Conservation (phyloP, 441 rosid genomes). For the Gossypium armourianum region DNA sequence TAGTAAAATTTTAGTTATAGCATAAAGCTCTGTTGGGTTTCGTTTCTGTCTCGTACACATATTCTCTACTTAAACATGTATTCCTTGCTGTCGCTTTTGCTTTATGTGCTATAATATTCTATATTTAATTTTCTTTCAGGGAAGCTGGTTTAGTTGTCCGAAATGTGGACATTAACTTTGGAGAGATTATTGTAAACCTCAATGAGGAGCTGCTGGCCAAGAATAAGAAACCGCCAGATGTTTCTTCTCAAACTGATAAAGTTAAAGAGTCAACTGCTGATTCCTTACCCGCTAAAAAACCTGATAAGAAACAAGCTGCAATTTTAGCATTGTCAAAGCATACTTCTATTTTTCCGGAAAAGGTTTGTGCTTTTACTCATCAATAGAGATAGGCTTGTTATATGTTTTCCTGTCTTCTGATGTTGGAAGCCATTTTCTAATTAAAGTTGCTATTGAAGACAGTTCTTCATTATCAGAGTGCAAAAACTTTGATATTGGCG, state of each 20-base stretch:
- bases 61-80: conserved; percentile 14
- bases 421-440: conserved; percentile 6
- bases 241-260: conserved; percentile 27
- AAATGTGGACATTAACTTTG: conserved; percentile 53
- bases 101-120: conserved; percentile 16
- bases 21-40: background rate
- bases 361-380: conserved; percentile 39
- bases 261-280: conserved; percentile 24
- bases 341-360: conserved; percentile 66
- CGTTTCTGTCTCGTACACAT: background rate
- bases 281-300: conserved; percentile 32
- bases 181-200: conserved; percentile 56
- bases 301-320: conserved; percentile 34
- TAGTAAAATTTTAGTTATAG: background rate
- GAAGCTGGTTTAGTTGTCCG: conserved; percentile 61
- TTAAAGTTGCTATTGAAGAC: background rate
- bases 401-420: background rate
- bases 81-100: conserved; percentile 12
- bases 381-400: background rate
- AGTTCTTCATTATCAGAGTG: background rate
- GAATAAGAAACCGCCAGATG: conserved; percentile 40
- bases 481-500: conserved; percentile 1
- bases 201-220: conserved; percentile 66
- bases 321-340: conserved; percentile 45
- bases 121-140: conserved; percentile 35